phyloP scores from a whole-genome alignment of 805 yeast species.

The Saccharomycopsis synnaedendra region DNA sequence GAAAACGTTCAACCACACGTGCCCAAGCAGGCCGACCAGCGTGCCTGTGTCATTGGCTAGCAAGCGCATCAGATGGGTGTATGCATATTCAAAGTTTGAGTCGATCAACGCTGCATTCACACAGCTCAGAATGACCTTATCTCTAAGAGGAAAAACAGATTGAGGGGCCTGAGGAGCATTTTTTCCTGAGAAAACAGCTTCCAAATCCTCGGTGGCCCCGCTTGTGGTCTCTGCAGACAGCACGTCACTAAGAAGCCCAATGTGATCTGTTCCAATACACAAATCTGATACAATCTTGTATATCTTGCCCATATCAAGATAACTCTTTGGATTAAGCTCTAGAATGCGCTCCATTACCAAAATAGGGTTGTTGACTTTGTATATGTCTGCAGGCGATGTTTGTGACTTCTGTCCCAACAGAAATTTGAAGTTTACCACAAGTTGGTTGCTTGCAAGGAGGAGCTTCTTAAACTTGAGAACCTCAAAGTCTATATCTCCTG shows the following conservation, averaged over 20 bases:
- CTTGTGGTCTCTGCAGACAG: not conserved
- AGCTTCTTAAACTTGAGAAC: slow-evolving; percentile 13
- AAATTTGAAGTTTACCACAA: slow-evolving; percentile 12
- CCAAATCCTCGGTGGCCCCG: not conserved
- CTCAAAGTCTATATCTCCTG: slow-evolving; percentile 14
- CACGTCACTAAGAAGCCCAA: slow-evolving; percentile 14
- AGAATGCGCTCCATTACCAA: slow-evolving; percentile 25
- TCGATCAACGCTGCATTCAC: slow-evolving; percentile 34
- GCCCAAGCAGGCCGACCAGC: slow-evolving; percentile 13
- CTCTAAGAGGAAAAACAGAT: slow-evolving; percentile 19
- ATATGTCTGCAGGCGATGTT: slow-evolving; percentile 8
- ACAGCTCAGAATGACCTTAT: slow-evolving; percentile 28
- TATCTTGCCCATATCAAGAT: slow-evolving; percentile 32
- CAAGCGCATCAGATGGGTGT: slow-evolving; percentile 25
- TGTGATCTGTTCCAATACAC: slow-evolving; percentile 23
- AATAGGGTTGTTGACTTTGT: slow-evolving; percentile 20
- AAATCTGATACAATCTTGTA: slow-evolving; percentile 28
- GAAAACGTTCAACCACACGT: slow-evolving; percentile 32
- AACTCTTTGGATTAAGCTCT: slow-evolving; percentile 32
- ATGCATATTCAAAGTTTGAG: slow-evolving; percentile 30
- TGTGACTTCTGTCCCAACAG: not conserved
- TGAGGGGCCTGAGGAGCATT: not conserved
- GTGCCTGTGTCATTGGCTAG: slow-evolving; percentile 17
- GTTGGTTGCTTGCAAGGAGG: slow-evolving; percentile 11
- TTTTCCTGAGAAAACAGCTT: not conserved